Conservation (phyloP, 306 rosid species). For the Citrullus mucosospermus region DNA sequence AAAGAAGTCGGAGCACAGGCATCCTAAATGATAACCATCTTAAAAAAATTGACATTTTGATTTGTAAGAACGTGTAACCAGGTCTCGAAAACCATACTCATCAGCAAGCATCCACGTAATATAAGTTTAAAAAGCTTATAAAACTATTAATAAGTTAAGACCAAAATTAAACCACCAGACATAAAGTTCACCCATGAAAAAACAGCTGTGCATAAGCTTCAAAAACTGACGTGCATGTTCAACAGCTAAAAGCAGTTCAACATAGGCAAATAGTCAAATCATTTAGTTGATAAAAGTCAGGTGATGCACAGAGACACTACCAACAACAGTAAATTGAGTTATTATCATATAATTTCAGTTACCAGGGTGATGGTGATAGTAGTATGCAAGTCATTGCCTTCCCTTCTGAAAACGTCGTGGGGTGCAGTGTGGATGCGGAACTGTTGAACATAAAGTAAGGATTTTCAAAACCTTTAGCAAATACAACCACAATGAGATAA, state of each 20-base stretch:
- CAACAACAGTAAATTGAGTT: background rate
- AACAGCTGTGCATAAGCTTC: background rate
- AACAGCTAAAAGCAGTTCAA: background rate
- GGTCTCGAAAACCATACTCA: background rate
- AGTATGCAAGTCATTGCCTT: constrained; percentile 75
- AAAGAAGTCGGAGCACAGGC: background rate
- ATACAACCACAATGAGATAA: background rate
- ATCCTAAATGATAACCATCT: background rate
- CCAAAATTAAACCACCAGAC: background rate
- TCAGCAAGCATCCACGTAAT: background rate
- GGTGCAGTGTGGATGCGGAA: constrained; percentile 78
- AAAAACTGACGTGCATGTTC: background rate
- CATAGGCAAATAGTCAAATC: background rate
- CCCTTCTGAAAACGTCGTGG: constrained; percentile 71
- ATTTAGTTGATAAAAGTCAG: no score
- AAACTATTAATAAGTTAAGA: no score
- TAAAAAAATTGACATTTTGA: background rate
- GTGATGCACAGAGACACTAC: background rate
- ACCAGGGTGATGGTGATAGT: constrained; percentile 90
- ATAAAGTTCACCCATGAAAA: background rate
- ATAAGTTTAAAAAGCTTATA: no score
- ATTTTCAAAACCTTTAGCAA: background rate
- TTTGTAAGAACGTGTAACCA: background rate
- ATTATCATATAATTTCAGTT: background rate
- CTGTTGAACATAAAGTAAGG: constrained; percentile 31